Conservation (phyloP, 2,329 filamentous ascomycete species). For the Pyricularia sp. region DNA sequence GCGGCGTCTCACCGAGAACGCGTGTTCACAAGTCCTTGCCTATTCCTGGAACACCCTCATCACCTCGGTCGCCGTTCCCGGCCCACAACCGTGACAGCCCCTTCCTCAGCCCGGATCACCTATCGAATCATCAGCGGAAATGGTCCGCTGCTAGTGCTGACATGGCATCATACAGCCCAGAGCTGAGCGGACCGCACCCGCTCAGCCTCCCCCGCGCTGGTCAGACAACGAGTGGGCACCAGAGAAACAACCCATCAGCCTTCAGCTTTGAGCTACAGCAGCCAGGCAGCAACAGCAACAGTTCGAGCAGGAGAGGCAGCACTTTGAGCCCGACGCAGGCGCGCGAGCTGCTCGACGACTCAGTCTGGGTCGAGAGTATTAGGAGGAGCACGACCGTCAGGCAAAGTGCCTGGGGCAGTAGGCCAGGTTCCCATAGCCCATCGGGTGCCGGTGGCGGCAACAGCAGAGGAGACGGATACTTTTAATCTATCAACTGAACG, state of each 20-base stretch:
- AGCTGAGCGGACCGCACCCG: constrained; percentile 37
- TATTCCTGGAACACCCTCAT: constrained; percentile 6
- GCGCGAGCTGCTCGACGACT: constrained; percentile 77
- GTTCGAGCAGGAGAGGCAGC: constrained; percentile 54
- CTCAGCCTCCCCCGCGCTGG: constrained; percentile 35
- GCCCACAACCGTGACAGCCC: constrained; percentile 14
- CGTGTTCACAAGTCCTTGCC: constrained; percentile 3
- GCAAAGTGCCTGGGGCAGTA: constrained; percentile 18
- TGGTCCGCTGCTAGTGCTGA: constrained; percentile 34
- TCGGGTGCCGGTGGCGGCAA: background rate
- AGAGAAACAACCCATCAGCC: constrained; percentile 37
- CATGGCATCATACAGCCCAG: constrained; percentile 22
- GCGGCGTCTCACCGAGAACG: constrained; percentile 6
- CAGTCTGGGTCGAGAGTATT: constrained; percentile 89
- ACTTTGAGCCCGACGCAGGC: constrained; percentile 68
- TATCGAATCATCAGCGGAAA: constrained; percentile 25
- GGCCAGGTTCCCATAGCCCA: background rate
- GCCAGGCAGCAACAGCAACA: constrained; percentile 14
- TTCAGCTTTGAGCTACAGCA: constrained; percentile 49
- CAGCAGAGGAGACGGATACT: background rate
- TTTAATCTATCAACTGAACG: background rate
- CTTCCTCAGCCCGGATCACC: constrained; percentile 23
- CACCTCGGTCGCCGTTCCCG: constrained; percentile 17
- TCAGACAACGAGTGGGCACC: constrained; percentile 8
- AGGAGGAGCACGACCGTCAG: constrained; percentile 71